These are phyloP conservation scores for Aspergillus steynii DNA, from an alignment of 495 filamentous ascomycete species.

Conservation along the genomic window DNA sequence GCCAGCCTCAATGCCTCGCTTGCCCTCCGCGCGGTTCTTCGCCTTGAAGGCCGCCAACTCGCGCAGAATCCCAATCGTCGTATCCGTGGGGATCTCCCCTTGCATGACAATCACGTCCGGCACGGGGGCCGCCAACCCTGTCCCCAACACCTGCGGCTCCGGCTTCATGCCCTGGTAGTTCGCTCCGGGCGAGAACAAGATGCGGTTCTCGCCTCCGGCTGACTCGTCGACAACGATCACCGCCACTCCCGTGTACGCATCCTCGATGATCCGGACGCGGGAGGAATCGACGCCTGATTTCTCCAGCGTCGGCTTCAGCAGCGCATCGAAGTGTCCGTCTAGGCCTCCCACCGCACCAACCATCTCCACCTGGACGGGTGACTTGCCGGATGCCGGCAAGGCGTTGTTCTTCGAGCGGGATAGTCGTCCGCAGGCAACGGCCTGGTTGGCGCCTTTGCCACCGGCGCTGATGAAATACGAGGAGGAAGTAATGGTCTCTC, in stretches of 20 bases:
- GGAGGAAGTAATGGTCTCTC: slow-evolving; percentile 84
- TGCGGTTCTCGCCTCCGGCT: slow-evolving; percentile 80
- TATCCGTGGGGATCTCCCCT: slow-evolving; percentile 77
- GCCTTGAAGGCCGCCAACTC: slow-evolving; percentile 33
- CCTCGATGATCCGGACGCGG: slow-evolving; percentile 48
- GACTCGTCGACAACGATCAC: slow-evolving; percentile 82
- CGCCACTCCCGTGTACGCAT: slow-evolving; percentile 72
- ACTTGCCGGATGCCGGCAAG: slow-evolving; percentile 23
- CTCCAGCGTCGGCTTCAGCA: slow-evolving; percentile 48
- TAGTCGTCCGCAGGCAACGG: slow-evolving; percentile 72
- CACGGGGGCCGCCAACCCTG: slow-evolving; percentile 33
- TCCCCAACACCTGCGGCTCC: slow-evolving; percentile 41
- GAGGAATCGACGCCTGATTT: slow-evolving; percentile 63
- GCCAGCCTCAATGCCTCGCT: slow-evolving; percentile 44
- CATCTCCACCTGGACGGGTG: slow-evolving; percentile 69
- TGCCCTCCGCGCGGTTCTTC: slow-evolving; percentile 47
- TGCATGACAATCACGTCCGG: slow-evolving; percentile 81
- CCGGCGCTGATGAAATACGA: slow-evolving; percentile 78
- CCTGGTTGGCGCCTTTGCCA: slow-evolving; percentile 96
- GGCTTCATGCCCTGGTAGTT: slow-evolving; percentile 61
- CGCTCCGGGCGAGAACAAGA: slow-evolving; percentile 77
- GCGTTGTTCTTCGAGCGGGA: slow-evolving; percentile 46
- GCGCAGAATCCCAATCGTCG: slow-evolving; percentile 65
- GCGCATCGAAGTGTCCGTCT: slow-evolving; percentile 43
- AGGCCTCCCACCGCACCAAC: slow-evolving; percentile 75